Evolutionary conservation across 192 early-diverging fungal genomes (phyloP).

Genomic region (Coemansia sp.): DNA sequence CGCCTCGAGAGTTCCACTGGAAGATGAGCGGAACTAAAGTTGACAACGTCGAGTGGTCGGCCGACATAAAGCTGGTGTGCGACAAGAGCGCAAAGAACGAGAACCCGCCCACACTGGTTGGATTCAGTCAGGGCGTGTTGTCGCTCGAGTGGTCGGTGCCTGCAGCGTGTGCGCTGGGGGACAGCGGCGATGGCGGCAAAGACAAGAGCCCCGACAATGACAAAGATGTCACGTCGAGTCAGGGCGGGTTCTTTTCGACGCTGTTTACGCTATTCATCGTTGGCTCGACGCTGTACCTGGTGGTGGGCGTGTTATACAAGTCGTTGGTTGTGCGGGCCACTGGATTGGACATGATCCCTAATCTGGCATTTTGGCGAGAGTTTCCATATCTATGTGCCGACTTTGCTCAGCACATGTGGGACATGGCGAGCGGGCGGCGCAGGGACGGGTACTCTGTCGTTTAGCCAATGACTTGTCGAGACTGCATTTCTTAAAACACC

Average conservation of each 20-base stretch:
- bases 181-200: constrained; percentile 17
- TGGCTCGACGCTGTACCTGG: constrained; percentile 36
- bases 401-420: constrained; percentile 52
- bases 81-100: constrained; percentile 30
- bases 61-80: constrained; percentile 51
- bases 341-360: constrained; percentile 52
- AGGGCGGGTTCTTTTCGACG: constrained; percentile 45
- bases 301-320: constrained; percentile 51
- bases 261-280: constrained; percentile 32
- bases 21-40: constrained; percentile 39
- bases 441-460: constrained; percentile 53
- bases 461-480: neutral
- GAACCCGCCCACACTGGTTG: constrained; percentile 26
- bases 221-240: constrained; percentile 3
- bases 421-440: constrained; percentile 39
- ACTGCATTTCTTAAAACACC: neutral
- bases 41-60: constrained; percentile 27
- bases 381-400: constrained; percentile 50
- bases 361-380: constrained; percentile 49
- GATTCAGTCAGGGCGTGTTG: constrained; percentile 30
- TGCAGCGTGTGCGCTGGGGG: constrained; percentile 43
- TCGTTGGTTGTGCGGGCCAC: constrained; percentile 37
- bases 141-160: constrained; percentile 51
- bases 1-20: constrained; percentile 44
- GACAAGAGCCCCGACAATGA: constrained; percentile 13